Base-by-base conservation (phyloP, 768 basidiomycete species). In the Lactarius indigo region DNA sequence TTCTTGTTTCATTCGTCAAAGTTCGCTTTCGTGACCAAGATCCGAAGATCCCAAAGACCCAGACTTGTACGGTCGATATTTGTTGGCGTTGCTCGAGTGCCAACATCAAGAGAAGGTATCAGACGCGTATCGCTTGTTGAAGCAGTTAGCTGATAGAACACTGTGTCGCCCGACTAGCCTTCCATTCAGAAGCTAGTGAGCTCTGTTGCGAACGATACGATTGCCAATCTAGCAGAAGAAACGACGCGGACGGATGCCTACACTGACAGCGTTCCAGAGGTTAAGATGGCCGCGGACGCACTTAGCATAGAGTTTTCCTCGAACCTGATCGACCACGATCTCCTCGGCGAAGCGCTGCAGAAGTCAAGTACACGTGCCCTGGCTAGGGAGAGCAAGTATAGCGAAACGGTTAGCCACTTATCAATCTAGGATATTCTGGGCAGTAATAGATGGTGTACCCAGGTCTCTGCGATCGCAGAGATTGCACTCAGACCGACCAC, bases 81-180 rank as follows among this genome's bases (percentile, higher is more conserved):
- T 92, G 37, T 72, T 85, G 64, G 79, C 87, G 5, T 76, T 93
- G 63, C 78, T 93, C 13, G 86, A 87, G 69, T 90, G 89, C 68
- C 91, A 93, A 73, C 88, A 90, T 64, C 91, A 94, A 73, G 92
- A 94, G 74, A 94, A 94, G 84, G 92, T 88, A 71, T 20, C 37
- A 23, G 28, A 2, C 39, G 30, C 17, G 33, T 17, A 59, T 47
- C 20, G 1, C 41, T 31, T 39, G 37, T 23, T 26, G 57, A 31
- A 30, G 10, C 42, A 55, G 12, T 30, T 26, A 2, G 28, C 33
- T 68, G 20, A 68, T 10, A 4, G 55, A 23, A 30, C 33, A 20
- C 12, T 20, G 10, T 18, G 26, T 44, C 42, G 13, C 23, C 8
- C 57, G 39, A 44, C 8, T 67, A 91, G 90, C 89, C 88, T 18